Base-by-base conservation (phyloP, 2,329 filamentous ascomycete species). In the Fusarium graminum region DNA sequence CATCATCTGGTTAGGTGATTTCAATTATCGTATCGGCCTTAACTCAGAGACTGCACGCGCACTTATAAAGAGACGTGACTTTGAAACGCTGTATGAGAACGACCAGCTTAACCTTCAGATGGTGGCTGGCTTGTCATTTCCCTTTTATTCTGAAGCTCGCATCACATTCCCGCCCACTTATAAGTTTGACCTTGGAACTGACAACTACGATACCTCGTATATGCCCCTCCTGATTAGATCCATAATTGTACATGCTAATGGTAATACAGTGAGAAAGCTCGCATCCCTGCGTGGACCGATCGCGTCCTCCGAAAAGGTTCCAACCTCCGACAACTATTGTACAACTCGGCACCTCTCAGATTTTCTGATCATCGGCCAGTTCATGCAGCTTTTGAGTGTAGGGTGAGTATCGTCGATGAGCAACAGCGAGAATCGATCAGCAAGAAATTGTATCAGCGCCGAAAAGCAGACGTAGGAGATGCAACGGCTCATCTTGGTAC, bases 351-450 rank as follows among this genome's bases (percentile, higher is more conserved):
- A 5, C 89, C 92, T 29, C 82, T 99, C 34, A 87, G 86, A 13
- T 97, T 98, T 76, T 99, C 95, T 0, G 95, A 99, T 74, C 95
- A 99, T 77, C 87, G 94, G n/a, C 95, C 95, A 3, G 94, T 99
- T 0, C 97, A 92, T 78, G 94, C 93, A 13, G 88, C 88, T 0
- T 99, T 99, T 74, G 87, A 93, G 68, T 96, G 94, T 77, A 87
- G 85, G 2, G 90, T 98, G 51, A 94, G 84, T 67, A 88, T 95
- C 42, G 82, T 98, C 12, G 87, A 99, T 68, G 92, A 97, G 75
- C 80, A 78, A 25, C 81, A 85, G 52, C 93, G 92, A 68, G 90
- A 94, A 63, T 79, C 81, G 6, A 88, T 98, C 44, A 92, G 90
- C 72, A 86, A 86, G 30, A 85, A 90, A 51, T 82, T 98, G 12